Base-by-base conservation (phyloP, 192 early-diverging fungal genomes). In the Coemansia asiatica region DNA sequence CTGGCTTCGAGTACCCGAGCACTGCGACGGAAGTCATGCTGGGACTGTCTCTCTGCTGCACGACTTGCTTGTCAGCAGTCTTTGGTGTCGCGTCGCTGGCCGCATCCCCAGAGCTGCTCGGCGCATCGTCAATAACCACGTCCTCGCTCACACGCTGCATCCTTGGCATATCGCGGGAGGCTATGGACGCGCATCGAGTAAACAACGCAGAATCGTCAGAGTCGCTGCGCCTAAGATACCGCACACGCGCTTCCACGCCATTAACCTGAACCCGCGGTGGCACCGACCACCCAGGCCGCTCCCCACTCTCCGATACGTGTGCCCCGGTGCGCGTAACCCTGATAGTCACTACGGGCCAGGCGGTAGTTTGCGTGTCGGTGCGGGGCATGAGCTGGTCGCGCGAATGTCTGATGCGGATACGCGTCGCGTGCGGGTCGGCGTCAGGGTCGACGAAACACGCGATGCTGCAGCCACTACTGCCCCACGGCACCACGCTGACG, bases 391-490 rank as follows among this genome's bases (percentile, higher is more conserved):
- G 61, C 64, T 35, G 51, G 19, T 67, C 44, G 10, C 67, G 66
- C n/a, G 65, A 67, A 38, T 76, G 79, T 29, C 79, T 40, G 16
- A 81, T 35, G 19, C 79, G 79, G 47, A 81, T 63, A 3, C 79
- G 69, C 7, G 70, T 76, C 0, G 79, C 79, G 16, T 81, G 79
- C 26, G 79, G 73, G 47, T 81, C 79, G 33, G 61, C 53, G 23
- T 81, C 74, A 0, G 79, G 79, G 26, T 81, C 79, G 18, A 81
- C 79, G 47, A 76, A 81, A 16, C 79, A 81, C 23, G 79, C 79
- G 12, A 76, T 56, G 0, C 60, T 50, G 2, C 67, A 63, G 0
- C 65, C 58, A 16, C 56, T 53, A 16, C 56, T 53, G 56, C 51
- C 56, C 44, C 75, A 73, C 44, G 79, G 79, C 64, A 60, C 67